A percentile compares a stretch with the other conserved stretches of the same genome.
Conservation (phyloP, 306 rosid species). For the Cucumis cinereus region DNA sequence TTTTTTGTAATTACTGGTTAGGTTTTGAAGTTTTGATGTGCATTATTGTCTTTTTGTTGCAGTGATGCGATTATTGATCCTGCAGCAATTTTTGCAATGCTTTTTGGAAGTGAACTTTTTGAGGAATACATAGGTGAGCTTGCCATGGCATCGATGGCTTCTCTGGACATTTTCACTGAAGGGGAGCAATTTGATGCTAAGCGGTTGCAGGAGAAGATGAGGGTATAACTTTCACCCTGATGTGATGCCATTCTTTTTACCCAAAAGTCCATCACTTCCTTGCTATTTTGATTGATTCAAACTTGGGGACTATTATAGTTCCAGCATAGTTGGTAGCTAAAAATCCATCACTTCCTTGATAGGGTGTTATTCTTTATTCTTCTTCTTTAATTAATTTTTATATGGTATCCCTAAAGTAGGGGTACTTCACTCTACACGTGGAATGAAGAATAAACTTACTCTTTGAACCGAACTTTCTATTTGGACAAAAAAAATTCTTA, state of each 20-base stretch:
- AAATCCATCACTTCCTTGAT: no score
- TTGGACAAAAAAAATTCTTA: not conserved
- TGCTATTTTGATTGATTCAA: not conserved
- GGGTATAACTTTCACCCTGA: slow-evolving; percentile 29
- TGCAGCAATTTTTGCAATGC: slow-evolving; percentile 98
- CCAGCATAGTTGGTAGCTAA: not conserved
- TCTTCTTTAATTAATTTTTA: no score
- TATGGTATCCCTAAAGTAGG: no score
- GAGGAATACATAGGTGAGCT: slow-evolving; percentile 94
- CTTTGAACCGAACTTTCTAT: not conserved
- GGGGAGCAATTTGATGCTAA: slow-evolving; percentile 83
- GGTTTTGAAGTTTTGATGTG: slow-evolving; percentile 10
- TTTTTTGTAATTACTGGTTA: not conserved
- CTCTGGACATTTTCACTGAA: slow-evolving; percentile 71
- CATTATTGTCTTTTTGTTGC: slow-evolving; percentile 14
- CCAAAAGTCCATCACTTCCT: not conserved
- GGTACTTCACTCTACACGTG: not conserved
- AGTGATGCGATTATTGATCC: slow-evolving; percentile 95
- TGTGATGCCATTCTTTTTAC: not conserved
- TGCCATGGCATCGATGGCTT: slow-evolving; percentile 99
- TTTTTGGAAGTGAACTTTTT: slow-evolving; percentile 97
- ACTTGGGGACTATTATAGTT: not conserved
- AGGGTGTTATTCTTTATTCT: no score
- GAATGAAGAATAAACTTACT: not conserved
- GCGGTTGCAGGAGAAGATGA: slow-evolving; percentile 88